Conservation (phyloP, 345 rosid species). For the Gossypium turneri region DNA sequence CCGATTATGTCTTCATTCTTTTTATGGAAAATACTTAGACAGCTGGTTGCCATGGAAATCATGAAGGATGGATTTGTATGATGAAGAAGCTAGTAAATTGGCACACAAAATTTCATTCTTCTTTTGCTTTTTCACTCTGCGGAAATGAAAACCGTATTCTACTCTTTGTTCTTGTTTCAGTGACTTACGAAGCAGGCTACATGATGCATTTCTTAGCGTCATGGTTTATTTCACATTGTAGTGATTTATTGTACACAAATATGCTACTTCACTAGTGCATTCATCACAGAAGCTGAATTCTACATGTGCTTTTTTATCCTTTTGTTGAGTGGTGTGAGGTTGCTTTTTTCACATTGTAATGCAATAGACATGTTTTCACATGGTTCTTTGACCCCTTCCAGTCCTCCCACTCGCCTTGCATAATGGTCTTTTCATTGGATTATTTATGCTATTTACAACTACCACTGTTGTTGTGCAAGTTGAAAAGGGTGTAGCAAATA, state of each 20-base stretch:
- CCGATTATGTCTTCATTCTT: background rate
- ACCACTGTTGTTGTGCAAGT: background rate
- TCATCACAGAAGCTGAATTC: background rate
- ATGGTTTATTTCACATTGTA: background rate
- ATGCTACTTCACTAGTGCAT: background rate
- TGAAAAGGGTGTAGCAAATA: background rate
- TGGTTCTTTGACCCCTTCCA: conserved; percentile 23
- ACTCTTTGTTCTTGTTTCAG: background rate
- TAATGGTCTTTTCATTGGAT: background rate
- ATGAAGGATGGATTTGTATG: background rate
- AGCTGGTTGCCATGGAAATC: background rate
- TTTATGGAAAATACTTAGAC: background rate
- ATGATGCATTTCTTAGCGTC: background rate
- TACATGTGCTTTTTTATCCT: background rate
- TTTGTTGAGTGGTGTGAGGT: background rate
- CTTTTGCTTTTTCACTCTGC: background rate
- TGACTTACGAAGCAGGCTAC: background rate
- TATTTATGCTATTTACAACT: background rate
- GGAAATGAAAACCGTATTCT: background rate
- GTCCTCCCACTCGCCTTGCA: background rate
- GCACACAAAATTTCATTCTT: background rate
- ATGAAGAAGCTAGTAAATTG: background rate
- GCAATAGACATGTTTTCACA: conserved; percentile 14
- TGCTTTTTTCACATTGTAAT: conserved; percentile 1
- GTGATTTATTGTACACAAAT: background rate